Percentiles rank a stretch among this genome's conserved stretches.
Conservation (phyloP, 768 basidiomycete species). For the Boletus speciosus region DNA sequence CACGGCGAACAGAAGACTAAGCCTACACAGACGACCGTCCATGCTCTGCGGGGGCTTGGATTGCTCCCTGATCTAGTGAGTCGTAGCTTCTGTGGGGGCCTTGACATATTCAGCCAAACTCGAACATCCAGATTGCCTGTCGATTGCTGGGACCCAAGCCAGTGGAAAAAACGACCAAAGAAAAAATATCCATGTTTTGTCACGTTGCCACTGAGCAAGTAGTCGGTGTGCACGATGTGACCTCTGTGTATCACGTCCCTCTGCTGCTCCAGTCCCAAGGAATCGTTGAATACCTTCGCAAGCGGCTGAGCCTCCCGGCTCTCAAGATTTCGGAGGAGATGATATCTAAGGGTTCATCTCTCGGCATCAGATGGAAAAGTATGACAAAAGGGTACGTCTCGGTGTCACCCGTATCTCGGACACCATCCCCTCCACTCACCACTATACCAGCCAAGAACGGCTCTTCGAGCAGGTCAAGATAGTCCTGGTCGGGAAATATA, state of each 20-base stretch:
- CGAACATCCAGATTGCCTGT: slow-evolving; percentile 75
- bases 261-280: slow-evolving; percentile 89
- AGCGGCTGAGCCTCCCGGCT: slow-evolving; percentile 69
- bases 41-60: slow-evolving; percentile 88
- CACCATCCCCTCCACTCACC: slow-evolving; percentile 1
- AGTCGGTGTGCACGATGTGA: slow-evolving; percentile 92
- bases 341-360: slow-evolving; percentile 54
- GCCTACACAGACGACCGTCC: slow-evolving; percentile 95
- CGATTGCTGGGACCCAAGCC: slow-evolving; percentile 77
- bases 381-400: slow-evolving; percentile 71
- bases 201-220: slow-evolving; percentile 89
- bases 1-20: slow-evolving; percentile 99
- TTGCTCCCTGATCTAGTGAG: slow-evolving; percentile 87
- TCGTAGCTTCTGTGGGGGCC: slow-evolving; percentile 1
- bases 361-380: slow-evolving; percentile 78
- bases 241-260: slow-evolving; percentile 96
- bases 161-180: slow-evolving; percentile 80
- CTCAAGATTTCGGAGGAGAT: slow-evolving; percentile 54
- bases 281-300: slow-evolving; percentile 79
- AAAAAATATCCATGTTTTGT: slow-evolving; percentile 99
- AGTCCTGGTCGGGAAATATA: slow-evolving; percentile 96
- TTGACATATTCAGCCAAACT: neutral
- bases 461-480: slow-evolving; percentile 86
- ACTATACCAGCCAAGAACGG: slow-evolving; percentile 74
- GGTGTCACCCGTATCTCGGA: neutral